Evolutionary conservation across 352 stramenopile genomes (phyloP).

Genomic region (Pythium plurisporium): DNA sequence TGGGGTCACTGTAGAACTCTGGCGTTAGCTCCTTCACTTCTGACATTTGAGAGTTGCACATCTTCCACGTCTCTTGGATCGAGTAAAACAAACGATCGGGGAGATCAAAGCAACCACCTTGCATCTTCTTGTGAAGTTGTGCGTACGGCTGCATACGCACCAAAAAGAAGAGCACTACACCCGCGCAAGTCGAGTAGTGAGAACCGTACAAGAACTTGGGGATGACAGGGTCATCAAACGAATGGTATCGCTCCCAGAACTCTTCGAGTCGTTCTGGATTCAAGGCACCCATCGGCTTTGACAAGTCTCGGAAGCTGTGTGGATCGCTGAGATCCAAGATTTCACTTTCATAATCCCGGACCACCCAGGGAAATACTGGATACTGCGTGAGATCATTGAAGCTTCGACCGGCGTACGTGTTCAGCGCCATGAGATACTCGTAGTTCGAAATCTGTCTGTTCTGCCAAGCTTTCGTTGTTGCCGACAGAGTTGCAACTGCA

Average conservation of each 20-base stretch:
- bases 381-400: slow-evolving; percentile 96
- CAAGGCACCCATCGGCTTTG: slow-evolving; percentile 97
- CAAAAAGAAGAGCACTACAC: slow-evolving; percentile 98
- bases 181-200: slow-evolving; percentile 97
- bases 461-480: slow-evolving; percentile 78
- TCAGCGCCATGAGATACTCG: slow-evolving; percentile 96
- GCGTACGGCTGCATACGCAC: slow-evolving; percentile 98
- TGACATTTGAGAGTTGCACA: slow-evolving; percentile 95
- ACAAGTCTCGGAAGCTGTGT: slow-evolving; percentile 94
- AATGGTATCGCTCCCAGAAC: slow-evolving; percentile 95
- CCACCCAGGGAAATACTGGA: slow-evolving; percentile 92
- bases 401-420: slow-evolving; percentile 85
- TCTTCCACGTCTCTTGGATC: slow-evolving; percentile 94
- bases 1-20: slow-evolving; percentile 95
- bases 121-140: slow-evolving; percentile 94
- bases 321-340: slow-evolving; percentile 80
- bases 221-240: slow-evolving; percentile 86
- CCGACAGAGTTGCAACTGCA: slow-evolving; percentile 35
- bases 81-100: slow-evolving; percentile 97
- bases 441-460: slow-evolving; percentile 86
- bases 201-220: slow-evolving; percentile 88
- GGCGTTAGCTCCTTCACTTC: slow-evolving; percentile 99
- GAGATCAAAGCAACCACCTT: slow-evolving; percentile 97
- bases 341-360: slow-evolving; percentile 73
- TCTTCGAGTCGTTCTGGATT: slow-evolving; percentile 91